Base-by-base conservation (phyloP, 2,329 filamentous ascomycete genomes). In the Acrodontium crateriforme region DNA sequence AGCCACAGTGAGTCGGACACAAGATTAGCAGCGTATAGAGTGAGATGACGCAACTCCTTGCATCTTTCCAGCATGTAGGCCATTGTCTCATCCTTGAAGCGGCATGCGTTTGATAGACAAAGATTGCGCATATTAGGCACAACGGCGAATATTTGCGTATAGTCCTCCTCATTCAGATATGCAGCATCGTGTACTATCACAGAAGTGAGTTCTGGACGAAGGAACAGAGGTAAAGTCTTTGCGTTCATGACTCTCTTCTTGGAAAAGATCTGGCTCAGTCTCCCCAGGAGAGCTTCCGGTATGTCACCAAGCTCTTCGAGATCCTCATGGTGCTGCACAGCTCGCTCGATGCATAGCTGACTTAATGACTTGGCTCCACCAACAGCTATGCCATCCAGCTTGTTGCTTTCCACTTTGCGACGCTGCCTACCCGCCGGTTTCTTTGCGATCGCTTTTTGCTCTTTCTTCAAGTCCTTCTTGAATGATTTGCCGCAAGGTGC, bases 81-180 rank as follows among this genome's bases (percentile, higher is more conserved):
- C 53, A 94, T 67, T 22, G 84, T 78, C 20, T 65, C 64, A 45
- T 94, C 79, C 54, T 92, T 93, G 63, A 94, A 78, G 47, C 93
- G 85, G 27, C 89, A 80, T n/a, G 77, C 82, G 45, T 85, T 87
- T 26, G 78, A 74, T 8, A 92, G 59, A 39, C 83, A 78, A 31
- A 94, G 63, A 23, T 67, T 67, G 42, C 71, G 71, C 29, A 93
- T 59, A 5, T 63, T 64, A 0, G 80, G 73, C 32, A 79, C 74
- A 3, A 73, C 66, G 28, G 83, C 77, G 37, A 94, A 84, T 22
- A 93, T 81, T 38, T 75, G 70, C 25, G 80, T 68, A 39, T 78
- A 84, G 45, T 95, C 83, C 39, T 84, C 71, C 2, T 71, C 68
- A 26, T 70, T 68, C 8, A 95, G 67, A 40, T 74, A 75, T 40